phyloP scores from a whole-genome alignment of 2,329 filamentous ascomycete genomes.

The Fulvia fulva region DNA sequence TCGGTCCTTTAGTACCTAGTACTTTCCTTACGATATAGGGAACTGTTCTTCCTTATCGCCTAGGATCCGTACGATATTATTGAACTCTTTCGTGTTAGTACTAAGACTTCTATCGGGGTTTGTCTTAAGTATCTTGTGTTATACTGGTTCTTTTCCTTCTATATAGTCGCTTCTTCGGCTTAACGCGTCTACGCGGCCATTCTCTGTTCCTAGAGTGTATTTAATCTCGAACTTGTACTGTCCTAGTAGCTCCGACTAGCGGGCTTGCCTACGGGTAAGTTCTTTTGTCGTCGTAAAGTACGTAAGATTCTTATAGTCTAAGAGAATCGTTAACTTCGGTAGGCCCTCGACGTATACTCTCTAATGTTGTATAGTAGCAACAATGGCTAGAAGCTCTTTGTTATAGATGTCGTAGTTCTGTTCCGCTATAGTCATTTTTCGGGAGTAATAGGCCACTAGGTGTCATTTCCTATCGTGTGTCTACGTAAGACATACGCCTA shows the following conservation, averaged over 20 bases:
- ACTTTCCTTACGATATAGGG: slow-evolving; percentile 9
- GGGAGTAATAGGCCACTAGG: slow-evolving; percentile 10
- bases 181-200: not conserved
- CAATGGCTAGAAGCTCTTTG: no score
- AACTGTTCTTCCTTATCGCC: slow-evolving; percentile 5
- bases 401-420: no score
- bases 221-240: slow-evolving; percentile 1
- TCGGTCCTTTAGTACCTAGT: slow-evolving; percentile 9
- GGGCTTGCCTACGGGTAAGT: not conserved
- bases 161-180: no score
- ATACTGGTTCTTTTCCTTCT: not conserved
- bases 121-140: not conserved
- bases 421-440: no score
- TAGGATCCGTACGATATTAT: slow-evolving; percentile 1
- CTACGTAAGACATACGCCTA: slow-evolving; percentile 8
- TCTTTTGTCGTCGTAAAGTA: not conserved
- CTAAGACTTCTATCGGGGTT: not conserved
- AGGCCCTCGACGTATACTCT: no score
- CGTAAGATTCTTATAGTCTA: not conserved
- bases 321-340: not conserved
- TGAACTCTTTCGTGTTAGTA: slow-evolving; percentile 5
- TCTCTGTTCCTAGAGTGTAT: not conserved
- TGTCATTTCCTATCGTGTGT: slow-evolving; percentile 7
- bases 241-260: not conserved
- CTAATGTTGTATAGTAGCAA: no score